Evolutionary conservation across 2,329 filamentous ascomycete genomes (phyloP).

Genomic region (Diaporthe sp.): DNA sequence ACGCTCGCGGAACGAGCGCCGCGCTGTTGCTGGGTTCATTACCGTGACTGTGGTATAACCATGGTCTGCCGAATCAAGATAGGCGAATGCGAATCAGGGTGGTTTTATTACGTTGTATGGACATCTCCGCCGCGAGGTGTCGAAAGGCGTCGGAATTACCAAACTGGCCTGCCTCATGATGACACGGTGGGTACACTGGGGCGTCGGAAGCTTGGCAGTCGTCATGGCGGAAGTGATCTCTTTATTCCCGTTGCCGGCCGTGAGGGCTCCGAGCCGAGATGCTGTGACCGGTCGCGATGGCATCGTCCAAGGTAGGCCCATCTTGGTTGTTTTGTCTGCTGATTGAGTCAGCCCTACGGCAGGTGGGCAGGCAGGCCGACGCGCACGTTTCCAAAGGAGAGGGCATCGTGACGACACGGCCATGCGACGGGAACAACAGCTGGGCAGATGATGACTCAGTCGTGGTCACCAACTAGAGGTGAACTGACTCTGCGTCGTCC

Average conservation of each 20-base stretch:
- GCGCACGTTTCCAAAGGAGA: constrained; percentile 5
- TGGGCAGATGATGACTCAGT: constrained; percentile 9
- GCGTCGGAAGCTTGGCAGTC: constrained; percentile 16
- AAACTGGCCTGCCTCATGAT: constrained; percentile 4
- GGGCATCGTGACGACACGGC: constrained; percentile 24
- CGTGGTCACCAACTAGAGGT: background rate
- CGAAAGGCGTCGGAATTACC: constrained; percentile 17
- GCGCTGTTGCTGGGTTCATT: background rate
- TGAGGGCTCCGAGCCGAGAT: constrained; percentile 16
- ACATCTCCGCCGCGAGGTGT: constrained; percentile 14
- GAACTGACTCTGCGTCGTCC: constrained; percentile 18
- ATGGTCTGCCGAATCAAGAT: constrained; percentile 27
- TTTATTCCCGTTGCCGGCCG: constrained; percentile 4
- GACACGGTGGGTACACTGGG: background rate
- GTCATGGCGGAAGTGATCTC: constrained; percentile 12
- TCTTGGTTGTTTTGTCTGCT: background rate
- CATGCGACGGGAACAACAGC: constrained; percentile 18
- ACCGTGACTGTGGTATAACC: constrained; percentile 6
- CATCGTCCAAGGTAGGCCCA: background rate
- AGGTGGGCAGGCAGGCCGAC: constrained; percentile 3
- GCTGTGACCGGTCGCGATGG: background rate
- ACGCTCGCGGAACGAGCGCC: constrained; percentile 7
- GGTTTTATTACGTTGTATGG: constrained; percentile 21
- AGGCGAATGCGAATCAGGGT: constrained; percentile 30
- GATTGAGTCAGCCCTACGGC: constrained; percentile 26